These are phyloP conservation scores for Paraphoma chrysanthemicola DNA, from an alignment of 2,329 filamentous ascomycete species.

Conservation along the genomic window DNA sequence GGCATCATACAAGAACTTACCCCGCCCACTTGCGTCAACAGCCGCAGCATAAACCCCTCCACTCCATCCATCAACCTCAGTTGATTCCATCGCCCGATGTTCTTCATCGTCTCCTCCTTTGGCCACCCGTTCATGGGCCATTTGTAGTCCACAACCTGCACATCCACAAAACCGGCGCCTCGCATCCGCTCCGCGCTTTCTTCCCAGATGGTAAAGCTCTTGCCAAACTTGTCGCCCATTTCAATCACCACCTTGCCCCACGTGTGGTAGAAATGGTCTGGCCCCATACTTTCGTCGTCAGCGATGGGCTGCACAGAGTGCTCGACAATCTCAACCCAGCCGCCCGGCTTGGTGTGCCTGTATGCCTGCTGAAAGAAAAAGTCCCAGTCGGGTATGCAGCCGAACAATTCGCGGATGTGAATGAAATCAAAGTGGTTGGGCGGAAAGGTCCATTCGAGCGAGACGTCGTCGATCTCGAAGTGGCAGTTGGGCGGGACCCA, in stretches of 20 bases:
- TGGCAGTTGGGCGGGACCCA: slow-evolving; percentile 56
- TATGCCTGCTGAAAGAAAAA: slow-evolving; percentile 49
- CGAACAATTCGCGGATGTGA: slow-evolving; percentile 55
- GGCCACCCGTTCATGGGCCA: slow-evolving; percentile 49
- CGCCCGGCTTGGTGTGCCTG: slow-evolving; percentile 49
- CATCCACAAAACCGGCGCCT: slow-evolving; percentile 44
- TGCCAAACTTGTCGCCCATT: slow-evolving; percentile 48
- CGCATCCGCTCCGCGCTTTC: slow-evolving; percentile 42
- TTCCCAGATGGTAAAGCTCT: slow-evolving; percentile 45
- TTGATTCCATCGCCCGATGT: slow-evolving; percentile 48
- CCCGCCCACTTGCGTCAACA: slow-evolving; percentile 45
- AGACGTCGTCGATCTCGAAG: slow-evolving; percentile 58
- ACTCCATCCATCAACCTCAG: slow-evolving; percentile 45
- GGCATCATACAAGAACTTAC: slow-evolving; percentile 18
- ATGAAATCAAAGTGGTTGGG: slow-evolving; percentile 52
- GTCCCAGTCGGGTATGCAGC: slow-evolving; percentile 56
- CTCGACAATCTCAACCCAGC: slow-evolving; percentile 54
- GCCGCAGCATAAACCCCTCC: slow-evolving; percentile 46
- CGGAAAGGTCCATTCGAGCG: slow-evolving; percentile 51
- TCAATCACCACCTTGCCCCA: slow-evolving; percentile 46
- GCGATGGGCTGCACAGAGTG: slow-evolving; percentile 48
- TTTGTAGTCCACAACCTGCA: slow-evolving; percentile 39
- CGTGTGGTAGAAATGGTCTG: slow-evolving; percentile 45
- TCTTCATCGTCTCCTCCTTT: slow-evolving; percentile 38
- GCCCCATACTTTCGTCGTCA: slow-evolving; percentile 50